Evolutionary conservation across 768 basidiomycete genomes (phyloP).

Genomic region (Tulasnella sp.): DNA sequence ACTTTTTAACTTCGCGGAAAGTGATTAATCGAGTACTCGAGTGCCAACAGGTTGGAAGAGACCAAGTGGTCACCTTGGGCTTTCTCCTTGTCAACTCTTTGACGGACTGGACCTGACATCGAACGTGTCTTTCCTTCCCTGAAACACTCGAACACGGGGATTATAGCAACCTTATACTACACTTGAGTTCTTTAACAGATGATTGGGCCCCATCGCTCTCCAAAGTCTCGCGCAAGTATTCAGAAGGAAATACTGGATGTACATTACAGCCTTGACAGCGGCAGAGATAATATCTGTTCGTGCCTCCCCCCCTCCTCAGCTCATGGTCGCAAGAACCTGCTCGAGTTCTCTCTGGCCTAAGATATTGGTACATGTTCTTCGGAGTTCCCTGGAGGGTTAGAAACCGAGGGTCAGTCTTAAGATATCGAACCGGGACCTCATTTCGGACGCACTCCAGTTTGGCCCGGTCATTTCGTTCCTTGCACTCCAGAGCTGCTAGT

Average conservation of each 20-base stretch:
- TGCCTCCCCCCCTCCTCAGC: not conserved
- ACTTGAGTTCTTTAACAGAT: not conserved
- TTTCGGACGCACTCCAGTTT: slow-evolving; percentile 69
- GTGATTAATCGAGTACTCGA: not conserved
- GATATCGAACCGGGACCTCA: not conserved
- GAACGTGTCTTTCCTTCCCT: not conserved
- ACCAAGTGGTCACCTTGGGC: no score
- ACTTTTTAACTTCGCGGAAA: not conserved
- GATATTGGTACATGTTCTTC: slow-evolving; percentile 72
- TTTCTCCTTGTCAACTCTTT: no score
- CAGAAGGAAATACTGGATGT: not conserved
- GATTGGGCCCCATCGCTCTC: not conserved
- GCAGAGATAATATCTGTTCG: not conserved
- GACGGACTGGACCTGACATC: not conserved
- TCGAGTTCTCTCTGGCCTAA: slow-evolving; percentile 71
- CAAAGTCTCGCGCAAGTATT: not conserved
- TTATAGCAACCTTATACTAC: not conserved
- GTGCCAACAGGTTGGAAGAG: no score
- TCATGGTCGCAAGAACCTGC: slow-evolving; percentile 37
- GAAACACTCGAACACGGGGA: not conserved
- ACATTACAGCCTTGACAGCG: not conserved
- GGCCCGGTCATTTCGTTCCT: slow-evolving; percentile 79
- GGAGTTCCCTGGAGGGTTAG: slow-evolving; percentile 55
- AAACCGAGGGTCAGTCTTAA: slow-evolving; percentile 5
- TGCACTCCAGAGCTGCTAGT: slow-evolving; percentile 82